Conservation (phyloP, 768 basidiomycete species). For the Mycena leptocephala region DNA sequence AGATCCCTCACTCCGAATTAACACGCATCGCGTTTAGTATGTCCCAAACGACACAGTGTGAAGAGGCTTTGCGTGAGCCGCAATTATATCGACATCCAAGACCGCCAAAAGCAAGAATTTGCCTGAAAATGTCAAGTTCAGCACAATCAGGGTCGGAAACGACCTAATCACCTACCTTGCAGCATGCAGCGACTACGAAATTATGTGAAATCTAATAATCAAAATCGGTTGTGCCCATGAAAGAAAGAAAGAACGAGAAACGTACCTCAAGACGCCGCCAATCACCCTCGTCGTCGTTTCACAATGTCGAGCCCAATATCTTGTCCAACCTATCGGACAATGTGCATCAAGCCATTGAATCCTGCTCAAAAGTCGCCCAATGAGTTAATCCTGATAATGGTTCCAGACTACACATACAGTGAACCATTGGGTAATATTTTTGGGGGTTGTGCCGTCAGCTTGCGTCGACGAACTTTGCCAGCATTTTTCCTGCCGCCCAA, state of each 20-base stretch:
- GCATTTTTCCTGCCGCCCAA: not conserved
- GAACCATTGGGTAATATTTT: not conserved
- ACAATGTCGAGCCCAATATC: not conserved
- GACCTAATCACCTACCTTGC: not conserved
- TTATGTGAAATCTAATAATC: not conserved
- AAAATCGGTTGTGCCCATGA: not conserved
- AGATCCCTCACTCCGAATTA: slow-evolving; percentile 26
- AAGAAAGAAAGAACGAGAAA: not conserved
- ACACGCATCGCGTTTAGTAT: slow-evolving; percentile 19
- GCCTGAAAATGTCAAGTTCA: slow-evolving; percentile 4
- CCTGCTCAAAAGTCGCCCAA: not conserved
- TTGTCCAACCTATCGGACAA: not conserved
- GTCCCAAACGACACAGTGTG: not conserved
- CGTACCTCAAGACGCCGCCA: not conserved
- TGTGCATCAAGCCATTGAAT: not conserved
- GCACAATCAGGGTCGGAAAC: not conserved
- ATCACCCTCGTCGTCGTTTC: not conserved
- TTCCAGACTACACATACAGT: not conserved
- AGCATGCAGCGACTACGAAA: not conserved
- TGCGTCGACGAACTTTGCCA: not conserved
- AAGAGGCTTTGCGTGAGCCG: not conserved
- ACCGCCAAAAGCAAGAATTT: not conserved
- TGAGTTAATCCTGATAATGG: not conserved
- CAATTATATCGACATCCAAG: not conserved
- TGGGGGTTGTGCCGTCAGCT: too few species aligned